Base-by-base conservation (phyloP, 805 yeast genomes). In the Brettanomyces sp. region DNA sequence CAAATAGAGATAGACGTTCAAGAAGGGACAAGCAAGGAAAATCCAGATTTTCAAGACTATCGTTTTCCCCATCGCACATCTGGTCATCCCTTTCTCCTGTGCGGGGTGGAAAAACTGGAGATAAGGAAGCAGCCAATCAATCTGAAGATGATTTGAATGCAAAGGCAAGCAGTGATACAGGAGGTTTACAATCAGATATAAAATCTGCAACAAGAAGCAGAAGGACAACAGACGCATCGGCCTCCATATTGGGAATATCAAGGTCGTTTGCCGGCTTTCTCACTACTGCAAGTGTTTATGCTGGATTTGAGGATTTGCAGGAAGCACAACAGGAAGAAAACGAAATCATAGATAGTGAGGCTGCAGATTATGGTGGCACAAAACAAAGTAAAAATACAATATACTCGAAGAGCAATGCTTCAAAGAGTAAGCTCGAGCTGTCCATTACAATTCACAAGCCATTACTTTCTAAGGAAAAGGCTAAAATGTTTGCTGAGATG, bases 271-370 rank as follows among this genome's bases (percentile, higher is more conserved):
- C 76, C 3, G 74, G 77, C 0, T 56, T 77, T 44, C 63, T 79
- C 46, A 76, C 84, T 0, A 72, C 82, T 0, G 80, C 83, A 0
- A 74, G 79, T 50, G 69, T 76, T 47, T 75, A 72, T 54, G 70
- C 77, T 5, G 70, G 69, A 12, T 60, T 63, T 48, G 60, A 60
- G 43, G 63, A 61, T 39, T 49, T 59, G 28, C 67, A 56, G 28
- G 64, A 64, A 30, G 67, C 61, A 12, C 55, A 47, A 9, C 39
- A 34, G 18, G 60, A 59, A 23, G 57, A 52, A 9, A 52, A 54
- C 25, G 60, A 56, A 11, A 25, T 39, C 13, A 13, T 14, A 24
- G 18, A 18, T 5, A 30, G 18, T 11, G 18, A 13, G 11, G 12
- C 42, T 25, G 22, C 14, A 8, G 13, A 18, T 28, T 18, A 18